Evolutionary conservation across 139 green algal species (phyloP).

Genomic region (Picochlorum sp.): DNA sequence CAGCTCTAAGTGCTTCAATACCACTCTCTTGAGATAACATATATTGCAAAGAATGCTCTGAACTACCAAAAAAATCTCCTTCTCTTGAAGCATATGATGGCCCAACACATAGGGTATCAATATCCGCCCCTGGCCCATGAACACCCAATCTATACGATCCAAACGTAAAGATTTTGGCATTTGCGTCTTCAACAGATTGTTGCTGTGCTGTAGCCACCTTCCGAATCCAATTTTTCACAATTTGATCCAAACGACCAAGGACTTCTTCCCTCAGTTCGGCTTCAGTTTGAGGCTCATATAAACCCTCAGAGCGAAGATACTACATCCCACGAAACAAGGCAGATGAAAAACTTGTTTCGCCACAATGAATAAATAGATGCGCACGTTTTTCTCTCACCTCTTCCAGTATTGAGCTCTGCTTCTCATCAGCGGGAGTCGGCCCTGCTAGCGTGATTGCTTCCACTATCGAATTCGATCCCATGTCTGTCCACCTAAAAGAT

Average conservation of each 20-base stretch:
- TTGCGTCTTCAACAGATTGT: slow-evolving; percentile 40
- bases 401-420: no score
- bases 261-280: slow-evolving; percentile 33
- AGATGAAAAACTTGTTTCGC: no score
- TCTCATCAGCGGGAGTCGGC: no score
- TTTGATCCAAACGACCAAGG: slow-evolving; percentile 27
- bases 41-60: slow-evolving; percentile 34
- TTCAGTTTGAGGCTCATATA: slow-evolving; percentile 36
- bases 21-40: slow-evolving; percentile 35
- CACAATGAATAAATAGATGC: no score
- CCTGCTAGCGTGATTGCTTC: no score
- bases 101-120: slow-evolving; percentile 91
- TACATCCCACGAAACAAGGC: no score
- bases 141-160: slow-evolving; percentile 89
- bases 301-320: slow-evolving; percentile 18
- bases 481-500: no score
- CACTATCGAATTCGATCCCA: no score
- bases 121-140: slow-evolving; percentile 89
- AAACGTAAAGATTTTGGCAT: slow-evolving; percentile 87
- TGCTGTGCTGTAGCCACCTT: slow-evolving; percentile 17
- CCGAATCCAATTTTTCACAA: slow-evolving; percentile 38
- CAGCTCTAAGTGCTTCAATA: slow-evolving; percentile 69
- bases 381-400: no score
- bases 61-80: slow-evolving; percentile 83
- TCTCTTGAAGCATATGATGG: slow-evolving; percentile 61